Percentiles rank a stretch among this genome's conserved stretches.
These are phyloP conservation scores for Wickerhamiella allomyrinae DNA, from an alignment of 805 yeast species.

Conservation along the genomic window DNA sequence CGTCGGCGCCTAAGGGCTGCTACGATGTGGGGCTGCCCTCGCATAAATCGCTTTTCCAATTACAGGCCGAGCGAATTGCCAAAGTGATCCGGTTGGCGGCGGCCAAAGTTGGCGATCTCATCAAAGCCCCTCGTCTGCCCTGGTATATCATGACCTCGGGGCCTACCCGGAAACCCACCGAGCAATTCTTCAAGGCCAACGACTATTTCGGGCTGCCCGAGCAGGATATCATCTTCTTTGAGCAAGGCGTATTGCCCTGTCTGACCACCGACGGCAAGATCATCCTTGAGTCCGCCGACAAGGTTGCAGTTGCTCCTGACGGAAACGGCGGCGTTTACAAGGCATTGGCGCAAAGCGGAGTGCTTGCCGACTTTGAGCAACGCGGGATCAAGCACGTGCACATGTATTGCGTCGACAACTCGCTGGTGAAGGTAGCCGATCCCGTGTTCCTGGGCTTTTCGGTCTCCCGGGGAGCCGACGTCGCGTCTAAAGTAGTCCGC, in stretches of 20 bases:
- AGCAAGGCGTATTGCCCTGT: constrained; percentile 94
- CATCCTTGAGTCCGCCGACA: constrained; percentile 40
- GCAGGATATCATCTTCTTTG: constrained; percentile 59
- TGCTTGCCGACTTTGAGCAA: constrained; percentile 49
- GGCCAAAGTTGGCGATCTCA: constrained; percentile 7
- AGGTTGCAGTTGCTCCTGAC: constrained; percentile 79
- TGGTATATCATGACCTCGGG: constrained; percentile 95
- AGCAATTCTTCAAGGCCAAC: constrained; percentile 47
- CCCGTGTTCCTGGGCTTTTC: constrained; percentile 84
- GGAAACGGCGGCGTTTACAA: constrained; percentile 96
- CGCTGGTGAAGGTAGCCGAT: constrained; percentile 82
- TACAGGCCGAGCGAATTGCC: constrained; percentile 77
- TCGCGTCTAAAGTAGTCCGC: constrained; percentile 91
- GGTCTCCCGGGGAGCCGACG: constrained; percentile 44
- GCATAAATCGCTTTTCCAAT: constrained; percentile 68
- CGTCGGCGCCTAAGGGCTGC: constrained; percentile 86
- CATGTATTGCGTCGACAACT: constrained; percentile 95
- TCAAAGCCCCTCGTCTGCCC: constrained; percentile 29
- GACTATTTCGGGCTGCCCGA: constrained; percentile 54
- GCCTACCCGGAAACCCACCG: constrained; percentile 69
- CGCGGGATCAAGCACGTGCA: constrained; percentile 79
- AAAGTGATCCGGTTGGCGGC: constrained; percentile 46
- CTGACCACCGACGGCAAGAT: constrained; percentile 61
- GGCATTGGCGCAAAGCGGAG: constrained; percentile 51
- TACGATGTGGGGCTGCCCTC: constrained; percentile 79